A percentile compares a stretch with the other conserved stretches of the same genome.
phyloP scores from a whole-genome alignment of 129 eudicot species.

The Sambucus nigra region DNA sequence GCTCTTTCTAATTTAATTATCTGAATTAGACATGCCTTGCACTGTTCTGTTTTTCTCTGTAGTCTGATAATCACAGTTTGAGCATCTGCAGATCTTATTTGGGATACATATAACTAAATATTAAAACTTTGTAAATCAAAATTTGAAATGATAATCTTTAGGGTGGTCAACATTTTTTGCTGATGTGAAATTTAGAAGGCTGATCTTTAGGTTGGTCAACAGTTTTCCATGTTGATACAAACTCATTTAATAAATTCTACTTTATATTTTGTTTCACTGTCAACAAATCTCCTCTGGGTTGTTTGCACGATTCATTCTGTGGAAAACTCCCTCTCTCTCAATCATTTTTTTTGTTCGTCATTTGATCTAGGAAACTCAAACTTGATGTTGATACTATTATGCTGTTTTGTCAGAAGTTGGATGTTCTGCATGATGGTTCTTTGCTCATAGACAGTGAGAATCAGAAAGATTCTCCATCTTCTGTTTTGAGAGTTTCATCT shows the following conservation, averaged over 20 bases:
- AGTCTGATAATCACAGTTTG: slow-evolving; percentile 3
- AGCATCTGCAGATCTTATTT: slow-evolving; percentile 6
- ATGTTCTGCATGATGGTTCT: slow-evolving; percentile 35
- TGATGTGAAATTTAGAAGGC: slow-evolving; percentile 9
- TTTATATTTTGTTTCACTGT: too few species aligned
- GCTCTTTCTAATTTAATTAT: slow-evolving; percentile 5
- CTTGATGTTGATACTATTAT: slow-evolving; percentile 9
- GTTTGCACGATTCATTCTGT: neutral
- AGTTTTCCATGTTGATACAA: too few species aligned
- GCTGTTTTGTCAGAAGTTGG: slow-evolving; percentile 34
- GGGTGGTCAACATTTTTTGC: slow-evolving; percentile 2
- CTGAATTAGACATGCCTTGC: neutral
- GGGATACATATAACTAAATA: too few species aligned
- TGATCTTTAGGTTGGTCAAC: neutral
- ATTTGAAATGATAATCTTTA: neutral
- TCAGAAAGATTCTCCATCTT: slow-evolving; percentile 36
- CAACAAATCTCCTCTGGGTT: too few species aligned
- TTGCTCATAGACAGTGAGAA: slow-evolving; percentile 43
- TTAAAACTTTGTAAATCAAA: neutral
- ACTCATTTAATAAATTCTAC: too few species aligned
- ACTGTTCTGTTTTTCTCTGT: neutral
- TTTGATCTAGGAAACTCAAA: neutral
- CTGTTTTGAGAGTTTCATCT: slow-evolving; percentile 16
- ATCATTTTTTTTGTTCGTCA: neutral
- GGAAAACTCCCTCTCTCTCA: neutral